Conservation (phyloP, 139 green algal species). For the Coelastrella sp. region DNA sequence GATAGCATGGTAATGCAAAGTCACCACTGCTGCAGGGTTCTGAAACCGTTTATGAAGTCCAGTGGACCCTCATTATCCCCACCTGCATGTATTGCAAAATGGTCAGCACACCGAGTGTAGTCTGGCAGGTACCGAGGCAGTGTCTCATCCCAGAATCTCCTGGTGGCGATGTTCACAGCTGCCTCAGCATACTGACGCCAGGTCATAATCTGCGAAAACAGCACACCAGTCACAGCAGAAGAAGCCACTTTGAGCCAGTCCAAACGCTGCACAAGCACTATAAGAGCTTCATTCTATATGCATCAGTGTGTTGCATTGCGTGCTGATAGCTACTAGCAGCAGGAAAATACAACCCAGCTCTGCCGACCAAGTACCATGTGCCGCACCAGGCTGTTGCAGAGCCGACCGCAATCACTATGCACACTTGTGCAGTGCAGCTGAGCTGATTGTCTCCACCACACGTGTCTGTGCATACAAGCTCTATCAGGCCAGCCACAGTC, state of each 20-base stretch:
- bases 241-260: background rate
- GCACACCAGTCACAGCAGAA: background rate
- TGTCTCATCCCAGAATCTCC: background rate
- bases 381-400: no score
- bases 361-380: no score
- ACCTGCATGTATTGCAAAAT: constrained; percentile 72
- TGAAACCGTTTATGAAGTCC: background rate
- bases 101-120: constrained; percentile 58
- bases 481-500: no score
- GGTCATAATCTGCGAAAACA: constrained; percentile 56
- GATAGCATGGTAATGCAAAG: background rate
- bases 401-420: no score
- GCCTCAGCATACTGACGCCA: constrained; percentile 66
- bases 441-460: background rate
- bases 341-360: no score
- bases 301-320: no score
- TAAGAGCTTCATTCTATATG: background rate
- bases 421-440: no score
- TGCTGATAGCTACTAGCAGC: no score
- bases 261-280: background rate
- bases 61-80: background rate
- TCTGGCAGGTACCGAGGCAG: constrained; percentile 52
- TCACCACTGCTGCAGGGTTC: background rate
- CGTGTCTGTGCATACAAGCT: background rate
- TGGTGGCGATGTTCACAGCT: constrained; percentile 28